Conservation (phyloP, 1,139 yeast genomes). For the Saccharomyces hybrid region DNA sequence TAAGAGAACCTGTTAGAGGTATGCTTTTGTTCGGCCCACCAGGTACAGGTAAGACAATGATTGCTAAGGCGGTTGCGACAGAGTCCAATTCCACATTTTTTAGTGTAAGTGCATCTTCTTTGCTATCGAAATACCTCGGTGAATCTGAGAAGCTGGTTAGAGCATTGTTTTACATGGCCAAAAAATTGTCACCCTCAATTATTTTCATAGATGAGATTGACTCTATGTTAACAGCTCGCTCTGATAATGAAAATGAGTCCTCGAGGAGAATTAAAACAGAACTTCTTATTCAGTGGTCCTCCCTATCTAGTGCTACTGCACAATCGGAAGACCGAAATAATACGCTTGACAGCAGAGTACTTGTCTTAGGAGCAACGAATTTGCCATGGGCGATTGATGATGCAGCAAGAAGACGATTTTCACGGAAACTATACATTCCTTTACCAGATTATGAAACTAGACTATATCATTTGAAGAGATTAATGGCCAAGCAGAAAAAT, state of each 20-base stretch:
- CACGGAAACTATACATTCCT: slow-evolving; percentile 56
- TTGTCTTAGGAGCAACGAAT: slow-evolving; percentile 58
- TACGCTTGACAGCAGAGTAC: slow-evolving; percentile 37
- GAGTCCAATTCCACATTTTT: slow-evolving; percentile 60
- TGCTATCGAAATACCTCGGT: slow-evolving; percentile 56
- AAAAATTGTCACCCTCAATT: slow-evolving; percentile 40
- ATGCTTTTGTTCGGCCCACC: slow-evolving; percentile 61
- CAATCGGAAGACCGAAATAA: slow-evolving; percentile 20
- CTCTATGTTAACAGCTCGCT: slow-evolving; percentile 48
- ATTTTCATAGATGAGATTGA: slow-evolving; percentile 57
- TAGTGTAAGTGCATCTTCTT: slow-evolving; percentile 53
- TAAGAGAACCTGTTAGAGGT: slow-evolving; percentile 58
- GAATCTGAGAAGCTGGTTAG: slow-evolving; percentile 57
- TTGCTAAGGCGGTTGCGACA: slow-evolving; percentile 61
- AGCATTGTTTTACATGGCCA: slow-evolving; percentile 52
- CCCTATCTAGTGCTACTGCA: slow-evolving; percentile 50
- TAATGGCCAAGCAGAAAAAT: slow-evolving; percentile 35
- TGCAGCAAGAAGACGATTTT: slow-evolving; percentile 58
- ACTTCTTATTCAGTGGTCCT: slow-evolving; percentile 60
- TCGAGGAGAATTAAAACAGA: slow-evolving; percentile 56
- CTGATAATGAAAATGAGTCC: slow-evolving; percentile 43
- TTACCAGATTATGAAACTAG: slow-evolving; percentile 56
- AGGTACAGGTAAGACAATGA: slow-evolving; percentile 45
- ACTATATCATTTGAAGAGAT: slow-evolving; percentile 42
- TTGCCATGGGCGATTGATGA: slow-evolving; percentile 66